These are phyloP conservation scores for Candolleomyces efflorescens DNA, from an alignment of 768 basidiomycete species.

Conservation along the genomic window DNA sequence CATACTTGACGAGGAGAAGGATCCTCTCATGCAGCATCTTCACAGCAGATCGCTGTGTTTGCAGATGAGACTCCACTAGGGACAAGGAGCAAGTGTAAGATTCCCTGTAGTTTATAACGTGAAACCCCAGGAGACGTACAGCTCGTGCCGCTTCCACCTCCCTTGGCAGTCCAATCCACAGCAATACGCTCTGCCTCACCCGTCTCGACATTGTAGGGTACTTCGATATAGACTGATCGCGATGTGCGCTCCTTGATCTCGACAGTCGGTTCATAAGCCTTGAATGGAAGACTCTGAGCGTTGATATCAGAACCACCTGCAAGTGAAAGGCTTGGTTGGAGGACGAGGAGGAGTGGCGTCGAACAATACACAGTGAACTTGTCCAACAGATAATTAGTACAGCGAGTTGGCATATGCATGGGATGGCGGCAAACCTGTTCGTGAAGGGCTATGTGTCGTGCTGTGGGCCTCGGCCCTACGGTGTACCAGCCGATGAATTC, in stretches of 20 bases:
- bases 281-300: constrained; percentile 79
- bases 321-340: constrained; percentile 50
- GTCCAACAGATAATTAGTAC: neutral
- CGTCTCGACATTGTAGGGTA: constrained; percentile 86
- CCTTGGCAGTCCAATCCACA: constrained; percentile 91
- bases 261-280: constrained; percentile 89
- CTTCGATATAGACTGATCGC: constrained; percentile 79
- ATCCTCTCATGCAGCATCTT: constrained; percentile 96
- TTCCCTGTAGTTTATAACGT: neutral
- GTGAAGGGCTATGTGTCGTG: constrained; percentile 78
- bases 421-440: constrained; percentile 57
- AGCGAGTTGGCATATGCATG: neutral
- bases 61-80: constrained; percentile 85
- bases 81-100: constrained; percentile 3
- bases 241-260: constrained; percentile 78
- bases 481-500: constrained; percentile 99
- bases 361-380: constrained; percentile 86
- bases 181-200: constrained; percentile 99
- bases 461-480: constrained; percentile 67
- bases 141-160: constrained; percentile 77
- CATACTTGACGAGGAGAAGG: constrained; percentile 80
- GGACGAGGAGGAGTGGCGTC: constrained; percentile 82
- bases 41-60: constrained; percentile 90
- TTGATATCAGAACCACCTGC: constrained; percentile 48
- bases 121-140: constrained; percentile 46